Base-by-base conservation (phyloP, 805 yeast species). In the Cyberlindnera galapagoensis region DNA sequence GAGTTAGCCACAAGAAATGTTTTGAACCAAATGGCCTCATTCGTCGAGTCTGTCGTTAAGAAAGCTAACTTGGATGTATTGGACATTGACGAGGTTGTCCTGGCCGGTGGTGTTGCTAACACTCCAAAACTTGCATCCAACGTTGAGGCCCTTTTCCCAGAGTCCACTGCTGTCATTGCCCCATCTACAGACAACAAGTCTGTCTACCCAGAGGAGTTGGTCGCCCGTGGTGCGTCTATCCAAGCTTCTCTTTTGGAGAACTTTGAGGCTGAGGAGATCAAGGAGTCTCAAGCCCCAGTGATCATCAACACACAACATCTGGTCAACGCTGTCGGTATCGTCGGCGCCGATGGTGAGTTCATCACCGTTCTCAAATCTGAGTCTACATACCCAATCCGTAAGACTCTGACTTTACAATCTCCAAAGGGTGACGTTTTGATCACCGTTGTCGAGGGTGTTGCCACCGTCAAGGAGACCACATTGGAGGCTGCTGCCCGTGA, bases 191-290 rank as follows among this genome's bases (percentile, higher is more conserved):
- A 84, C 57, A 48, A 82, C 40, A 86, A 85, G 62, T 83, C 92
- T 36, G 56, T 78, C 40, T 75, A 84, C 63, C 97, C 98, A 39
- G 79, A 84, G 54, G 97, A 92, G 67, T 70, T 87, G 52, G 68
- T 81, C 44, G 79, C 94, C 44, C 80, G 94, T 54, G 98, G 98
- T 63, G 94, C 96, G 38, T 96, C 97, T 42, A 72, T 90, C 57
- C 97, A 92, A 71, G 98, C 96, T 31, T 76, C 94, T 23, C 54
- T 76, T 40, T 68, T 90, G 51, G 90, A 81, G 51, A 67, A 76
- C 37, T 94, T 85, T 51, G 92, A 80, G 52, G 86, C 74, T 33
- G 94, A 83, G 42, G 92, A 86, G 61, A 67, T 80, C 49, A 65
- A 69, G 29, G 94, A 86, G 63, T 79, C 92, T 36, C 65, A 78